Percentiles rank a stretch among this genome's conserved stretches.
Evolutionary conservation across 2,329 filamentous ascomycete genomes (phyloP).

Genomic region (Akanthomyces lecanii): DNA sequence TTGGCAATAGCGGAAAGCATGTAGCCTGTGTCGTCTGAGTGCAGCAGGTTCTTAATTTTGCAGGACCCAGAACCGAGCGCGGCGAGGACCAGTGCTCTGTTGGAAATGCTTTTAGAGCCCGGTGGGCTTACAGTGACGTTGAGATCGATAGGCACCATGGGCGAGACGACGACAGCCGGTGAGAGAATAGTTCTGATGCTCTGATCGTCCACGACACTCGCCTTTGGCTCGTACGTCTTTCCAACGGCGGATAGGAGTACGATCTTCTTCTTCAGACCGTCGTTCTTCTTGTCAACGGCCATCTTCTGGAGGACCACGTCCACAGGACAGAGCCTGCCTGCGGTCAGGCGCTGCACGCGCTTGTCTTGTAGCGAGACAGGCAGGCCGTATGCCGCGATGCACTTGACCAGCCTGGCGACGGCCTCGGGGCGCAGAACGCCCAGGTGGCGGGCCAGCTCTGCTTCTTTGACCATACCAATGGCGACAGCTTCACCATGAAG

Average conservation of each 20-base stretch:
- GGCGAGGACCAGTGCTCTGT: slow-evolving; percentile 88
- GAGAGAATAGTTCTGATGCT: slow-evolving; percentile 81
- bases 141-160: slow-evolving; percentile 63
- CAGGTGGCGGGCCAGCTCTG: slow-evolving; percentile 84
- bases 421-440: slow-evolving; percentile 81
- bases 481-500: slow-evolving; percentile 94
- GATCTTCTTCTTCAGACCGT: slow-evolving; percentile 91
- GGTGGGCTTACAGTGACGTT: slow-evolving; percentile 79
- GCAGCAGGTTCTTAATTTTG: slow-evolving; percentile 84
- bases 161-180: slow-evolving; percentile 67
- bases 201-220: slow-evolving; percentile 82
- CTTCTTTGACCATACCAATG: slow-evolving; percentile 98
- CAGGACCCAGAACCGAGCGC: slow-evolving; percentile 83
- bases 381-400: slow-evolving; percentile 87
- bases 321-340: slow-evolving; percentile 81
- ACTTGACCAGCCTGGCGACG: slow-evolving; percentile 85
- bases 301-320: slow-evolving; percentile 86
- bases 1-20: slow-evolving; percentile 91
- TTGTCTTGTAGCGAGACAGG: slow-evolving; percentile 83
- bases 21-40: slow-evolving; percentile 94
- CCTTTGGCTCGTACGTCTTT: slow-evolving; percentile 78
- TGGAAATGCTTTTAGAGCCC: slow-evolving; percentile 96
- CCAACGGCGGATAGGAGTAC: slow-evolving; percentile 89
- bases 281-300: slow-evolving; percentile 98
- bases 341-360: slow-evolving; percentile 74